Percentiles rank a stretch among this genome's conserved stretches.
These are phyloP conservation scores for Gloeostereum incarnatum DNA, from an alignment of 768 basidiomycete species.

Conservation along the genomic window DNA sequence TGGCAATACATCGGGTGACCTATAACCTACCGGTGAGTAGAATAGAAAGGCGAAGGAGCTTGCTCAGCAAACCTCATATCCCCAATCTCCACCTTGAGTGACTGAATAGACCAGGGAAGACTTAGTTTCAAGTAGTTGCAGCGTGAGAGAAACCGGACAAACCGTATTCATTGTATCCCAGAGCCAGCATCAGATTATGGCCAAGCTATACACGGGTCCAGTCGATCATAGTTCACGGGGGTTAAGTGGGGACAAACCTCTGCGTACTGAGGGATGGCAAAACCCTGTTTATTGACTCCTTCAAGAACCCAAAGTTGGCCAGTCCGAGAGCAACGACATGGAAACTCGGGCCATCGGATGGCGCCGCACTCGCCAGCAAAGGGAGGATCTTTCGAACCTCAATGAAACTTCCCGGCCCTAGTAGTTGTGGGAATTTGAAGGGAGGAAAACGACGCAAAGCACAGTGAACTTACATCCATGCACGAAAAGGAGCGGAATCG, in stretches of 20 bases:
- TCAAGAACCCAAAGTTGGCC: constrained; percentile 38
- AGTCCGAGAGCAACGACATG: constrained; percentile 39
- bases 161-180: constrained; percentile 27
- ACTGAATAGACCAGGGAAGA: constrained; percentile 11
- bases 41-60: not conserved
- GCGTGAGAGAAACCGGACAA: not conserved
- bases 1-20: constrained; percentile 17
- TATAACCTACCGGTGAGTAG: constrained; percentile 7
- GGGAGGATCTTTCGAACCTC: constrained; percentile 34
- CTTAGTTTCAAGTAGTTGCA: too few relatives aligned
- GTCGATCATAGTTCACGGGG: not conserved
- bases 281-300: constrained; percentile 32
- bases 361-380: constrained; percentile 20
- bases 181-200: constrained; percentile 24
- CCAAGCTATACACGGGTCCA: constrained; percentile 13
- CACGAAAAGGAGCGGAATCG: constrained; percentile 9
- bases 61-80: constrained; percentile 8
- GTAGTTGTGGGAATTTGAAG: too few relatives aligned
- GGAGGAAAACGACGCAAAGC: too few relatives aligned
- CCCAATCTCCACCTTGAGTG: constrained; percentile 28
- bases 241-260: constrained; percentile 27
- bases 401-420: constrained; percentile 36
- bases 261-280: constrained; percentile 24
- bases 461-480: too few relatives aligned
- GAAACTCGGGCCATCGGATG: constrained; percentile 30